Percentiles rank a stretch among this genome's conserved stretches.
These are phyloP conservation scores for Clitopilus hobsonii DNA, from an alignment of 768 basidiomycete species.

Conservation along the genomic window DNA sequence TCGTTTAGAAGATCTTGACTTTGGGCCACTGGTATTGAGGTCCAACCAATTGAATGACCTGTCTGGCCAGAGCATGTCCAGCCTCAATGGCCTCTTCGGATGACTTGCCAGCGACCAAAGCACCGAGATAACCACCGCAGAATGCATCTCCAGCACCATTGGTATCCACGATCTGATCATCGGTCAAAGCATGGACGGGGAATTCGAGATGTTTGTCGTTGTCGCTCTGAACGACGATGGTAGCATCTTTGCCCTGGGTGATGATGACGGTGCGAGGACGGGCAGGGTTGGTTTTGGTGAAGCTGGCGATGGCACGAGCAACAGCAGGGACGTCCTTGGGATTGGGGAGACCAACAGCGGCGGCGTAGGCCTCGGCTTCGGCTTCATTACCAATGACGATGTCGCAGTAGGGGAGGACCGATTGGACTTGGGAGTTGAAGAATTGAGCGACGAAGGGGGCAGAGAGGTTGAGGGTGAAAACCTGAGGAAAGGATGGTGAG, in stretches of 20 bases:
- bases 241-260: conserved; percentile 84
- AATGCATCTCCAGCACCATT: conserved; percentile 99
- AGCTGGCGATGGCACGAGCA: conserved; percentile 70
- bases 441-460: conserved; percentile 97
- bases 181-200: conserved; percentile 51
- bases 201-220: conserved; percentile 52
- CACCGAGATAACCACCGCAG: conserved; percentile 93
- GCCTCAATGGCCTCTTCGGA: conserved; percentile 74
- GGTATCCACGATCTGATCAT: conserved; percentile 83
- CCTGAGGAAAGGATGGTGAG: conserved; percentile 35
- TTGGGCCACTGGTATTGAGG: conserved; percentile 53
- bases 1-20: conserved; percentile 32
- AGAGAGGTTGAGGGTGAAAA: conserved; percentile 89
- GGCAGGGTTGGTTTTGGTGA: conserved; percentile 69
- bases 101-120: conserved; percentile 70
- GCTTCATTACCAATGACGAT: conserved; percentile 95
- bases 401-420: conserved; percentile 81
- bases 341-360: conserved; percentile 62
- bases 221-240: conserved; percentile 65
- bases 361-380: conserved; percentile 87
- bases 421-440: conserved; percentile 77
- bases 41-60: conserved; percentile 70
- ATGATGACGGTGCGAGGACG: conserved; percentile 82
- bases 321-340: conserved; percentile 62
- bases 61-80: conserved; percentile 83